Evolutionary conservation across 2,329 filamentous ascomycete genomes (phyloP).

Genomic region (Aurifilum marmelostoma): DNA sequence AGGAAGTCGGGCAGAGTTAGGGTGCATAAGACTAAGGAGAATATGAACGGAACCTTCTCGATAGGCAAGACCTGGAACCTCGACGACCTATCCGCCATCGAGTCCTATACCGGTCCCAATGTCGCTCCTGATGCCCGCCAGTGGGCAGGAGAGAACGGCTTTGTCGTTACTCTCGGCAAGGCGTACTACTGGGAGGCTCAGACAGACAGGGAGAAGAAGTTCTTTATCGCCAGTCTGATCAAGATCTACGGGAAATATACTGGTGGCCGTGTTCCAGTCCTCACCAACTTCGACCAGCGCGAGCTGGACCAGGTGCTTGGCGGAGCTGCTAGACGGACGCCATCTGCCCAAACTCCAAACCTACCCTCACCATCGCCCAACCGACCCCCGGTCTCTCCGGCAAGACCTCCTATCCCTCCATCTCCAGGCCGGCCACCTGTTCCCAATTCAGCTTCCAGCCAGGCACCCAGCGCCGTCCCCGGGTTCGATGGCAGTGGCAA

Average conservation of each 20-base stretch:
- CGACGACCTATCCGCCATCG: slow-evolving; percentile 82
- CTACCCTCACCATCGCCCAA: slow-evolving; percentile 26
- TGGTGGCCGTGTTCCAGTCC: slow-evolving; percentile 75
- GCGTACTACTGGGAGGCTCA: slow-evolving; percentile 97
- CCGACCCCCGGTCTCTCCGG: slow-evolving; percentile 22
- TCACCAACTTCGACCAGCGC: slow-evolving; percentile 79
- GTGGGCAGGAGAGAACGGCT: slow-evolving; percentile 84
- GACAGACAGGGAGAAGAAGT: slow-evolving; percentile 95
- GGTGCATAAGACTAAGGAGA: slow-evolving; percentile 97
- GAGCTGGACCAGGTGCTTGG: slow-evolving; percentile 79
- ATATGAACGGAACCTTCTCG: slow-evolving; percentile 89
- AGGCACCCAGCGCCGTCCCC: slow-evolving; percentile 24
- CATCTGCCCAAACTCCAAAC: slow-evolving; percentile 36
- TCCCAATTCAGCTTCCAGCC: slow-evolving; percentile 27
- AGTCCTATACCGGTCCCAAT: slow-evolving; percentile 73
- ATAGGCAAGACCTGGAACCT: slow-evolving; percentile 99
- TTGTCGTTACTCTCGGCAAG: slow-evolving; percentile 86
- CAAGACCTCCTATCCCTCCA: slow-evolving; percentile 36
- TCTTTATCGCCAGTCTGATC: slow-evolving; percentile 93
- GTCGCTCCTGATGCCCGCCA: slow-evolving; percentile 63
- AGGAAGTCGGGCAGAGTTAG: slow-evolving; percentile 89
- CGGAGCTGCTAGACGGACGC: slow-evolving; percentile 47
- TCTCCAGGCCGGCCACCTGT: slow-evolving; percentile 31
- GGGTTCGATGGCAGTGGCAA: slow-evolving; percentile 38
- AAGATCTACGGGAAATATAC: slow-evolving; percentile 99